phyloP scores from a whole-genome alignment of 1,284 basidiomycete genomes.

The Moesziomyces sp. region DNA sequence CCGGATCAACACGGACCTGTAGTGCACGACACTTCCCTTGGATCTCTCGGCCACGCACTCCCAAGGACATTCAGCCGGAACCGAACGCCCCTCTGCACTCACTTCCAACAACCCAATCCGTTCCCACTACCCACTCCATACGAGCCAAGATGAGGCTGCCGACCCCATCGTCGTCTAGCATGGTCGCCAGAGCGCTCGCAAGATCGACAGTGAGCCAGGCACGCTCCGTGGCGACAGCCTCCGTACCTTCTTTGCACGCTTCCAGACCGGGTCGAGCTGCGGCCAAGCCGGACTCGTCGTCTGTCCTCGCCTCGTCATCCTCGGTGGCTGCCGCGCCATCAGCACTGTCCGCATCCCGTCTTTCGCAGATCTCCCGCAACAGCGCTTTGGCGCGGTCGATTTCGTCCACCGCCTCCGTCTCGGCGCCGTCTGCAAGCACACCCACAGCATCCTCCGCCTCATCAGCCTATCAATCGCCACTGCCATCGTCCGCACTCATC shows the following conservation, averaged over 20 bases:
- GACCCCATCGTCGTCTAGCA: conserved; percentile 6
- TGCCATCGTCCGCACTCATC: conserved; percentile 44
- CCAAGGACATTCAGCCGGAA: too few species aligned
- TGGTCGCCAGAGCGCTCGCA: conserved; percentile 12
- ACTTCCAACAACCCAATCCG: too few species aligned
- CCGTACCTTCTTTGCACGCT: conserved; percentile 7
- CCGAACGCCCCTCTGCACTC: too few species aligned
- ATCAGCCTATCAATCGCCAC: conserved; percentile 33
- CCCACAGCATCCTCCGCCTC: conserved; percentile 16
- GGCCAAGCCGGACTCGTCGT: conserved; percentile 11
- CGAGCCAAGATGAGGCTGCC: conserved; percentile 20
- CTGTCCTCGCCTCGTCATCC: conserved; percentile 4
- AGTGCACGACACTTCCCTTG: too few species aligned
- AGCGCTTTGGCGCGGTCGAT: conserved; percentile 29
- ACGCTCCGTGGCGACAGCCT: conserved; percentile 20
- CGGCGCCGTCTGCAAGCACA: background rate
- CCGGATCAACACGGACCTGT: too few species aligned
- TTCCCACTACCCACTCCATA: background rate
- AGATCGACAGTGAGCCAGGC: conserved; percentile 11
- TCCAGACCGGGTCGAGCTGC: conserved; percentile 10
- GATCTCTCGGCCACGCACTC: too few species aligned
- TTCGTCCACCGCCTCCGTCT: conserved; percentile 13
- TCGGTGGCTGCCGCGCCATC: conserved; percentile 1
- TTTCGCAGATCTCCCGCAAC: conserved; percentile 20
- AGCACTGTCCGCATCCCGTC: conserved; percentile 2